A percentile compares a stretch with the other conserved stretches of the same genome.
Evolutionary conservation across 129 eudicot species (phyloP).

Genomic region (Flaveria brownii): DNA sequence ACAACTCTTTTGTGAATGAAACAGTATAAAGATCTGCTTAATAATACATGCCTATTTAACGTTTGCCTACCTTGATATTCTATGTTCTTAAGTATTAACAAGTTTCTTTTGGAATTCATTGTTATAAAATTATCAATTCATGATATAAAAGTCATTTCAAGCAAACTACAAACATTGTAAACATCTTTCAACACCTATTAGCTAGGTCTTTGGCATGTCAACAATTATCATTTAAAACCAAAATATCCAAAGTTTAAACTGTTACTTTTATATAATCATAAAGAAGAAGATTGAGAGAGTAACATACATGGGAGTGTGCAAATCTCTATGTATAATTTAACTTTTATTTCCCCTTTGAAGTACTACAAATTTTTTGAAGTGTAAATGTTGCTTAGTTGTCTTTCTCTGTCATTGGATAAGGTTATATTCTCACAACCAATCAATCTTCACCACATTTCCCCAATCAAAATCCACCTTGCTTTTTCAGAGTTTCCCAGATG

Average conservation of each 20-base stretch:
- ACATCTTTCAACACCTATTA: not conserved
- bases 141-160: not conserved
- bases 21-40: too few relatives aligned
- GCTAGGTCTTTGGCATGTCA: not conserved
- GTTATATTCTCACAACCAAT: conserved; percentile 49
- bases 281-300: not conserved
- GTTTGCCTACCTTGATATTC: too few relatives aligned
- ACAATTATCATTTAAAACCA: not conserved
- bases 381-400: conserved; percentile 40
- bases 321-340: conserved; percentile 27
- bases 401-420: conserved; percentile 50
- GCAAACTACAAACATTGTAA: not conserved
- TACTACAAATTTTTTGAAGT: conserved; percentile 24
- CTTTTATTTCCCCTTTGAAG: conserved; percentile 28
- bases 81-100: not conserved
- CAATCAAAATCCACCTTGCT: conserved; percentile 31
- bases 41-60: too few relatives aligned
- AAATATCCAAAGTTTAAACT: not conserved
- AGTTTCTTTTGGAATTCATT: not conserved
- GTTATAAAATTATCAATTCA: not conserved
- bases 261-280: not conserved
- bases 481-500: conserved; percentile 34
- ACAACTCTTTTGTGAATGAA: too few relatives aligned
- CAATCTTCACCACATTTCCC: conserved; percentile 45
- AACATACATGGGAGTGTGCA: conserved; percentile 19